Evolutionary conservation across 768 basidiomycete genomes (phyloP).

Genomic region (Mycena belliarum): DNA sequence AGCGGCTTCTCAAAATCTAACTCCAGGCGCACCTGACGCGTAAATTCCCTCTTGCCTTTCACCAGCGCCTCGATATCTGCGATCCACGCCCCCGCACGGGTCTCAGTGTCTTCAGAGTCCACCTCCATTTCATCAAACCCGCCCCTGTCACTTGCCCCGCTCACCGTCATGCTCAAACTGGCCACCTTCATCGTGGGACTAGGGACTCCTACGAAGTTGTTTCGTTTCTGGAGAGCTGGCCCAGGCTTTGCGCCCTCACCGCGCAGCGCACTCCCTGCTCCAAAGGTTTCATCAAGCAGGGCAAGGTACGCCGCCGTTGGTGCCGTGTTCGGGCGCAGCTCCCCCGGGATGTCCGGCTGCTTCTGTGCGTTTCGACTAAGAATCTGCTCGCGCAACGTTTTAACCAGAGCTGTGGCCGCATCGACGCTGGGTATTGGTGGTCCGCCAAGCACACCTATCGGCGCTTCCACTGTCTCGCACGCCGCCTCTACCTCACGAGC

Average conservation of each 20-base stretch:
- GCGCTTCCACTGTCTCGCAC: background rate
- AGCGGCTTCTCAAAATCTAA: background rate
- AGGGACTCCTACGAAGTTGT: too few species aligned
- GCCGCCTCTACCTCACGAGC: background rate
- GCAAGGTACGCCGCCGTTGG: slow-evolving; percentile 6
- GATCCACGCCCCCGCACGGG: slow-evolving; percentile 8
- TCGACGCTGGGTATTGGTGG: background rate
- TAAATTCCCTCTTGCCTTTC: slow-evolving; percentile 10
- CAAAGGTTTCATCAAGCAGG: slow-evolving; percentile 13
- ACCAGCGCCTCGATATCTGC: slow-evolving; percentile 5
- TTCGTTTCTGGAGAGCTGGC: background rate
- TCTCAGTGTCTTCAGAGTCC: background rate
- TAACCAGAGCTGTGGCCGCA: background rate
- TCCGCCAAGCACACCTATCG: background rate
- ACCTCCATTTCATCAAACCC: background rate
- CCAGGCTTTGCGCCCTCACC: slow-evolving; percentile 14
- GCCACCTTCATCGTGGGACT: background rate
- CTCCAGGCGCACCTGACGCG: slow-evolving; percentile 7
- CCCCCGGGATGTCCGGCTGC: background rate
- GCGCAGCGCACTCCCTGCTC: slow-evolving; percentile 13
- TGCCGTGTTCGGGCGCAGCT: slow-evolving; percentile 4
- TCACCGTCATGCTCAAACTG: background rate
- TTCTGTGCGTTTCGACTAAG: too few species aligned
- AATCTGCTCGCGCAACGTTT: background rate
- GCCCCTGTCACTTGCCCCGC: too few species aligned